Base-by-base conservation (phyloP, 2,329 filamentous ascomycete species). In the Scedosporium boydii region DNA sequence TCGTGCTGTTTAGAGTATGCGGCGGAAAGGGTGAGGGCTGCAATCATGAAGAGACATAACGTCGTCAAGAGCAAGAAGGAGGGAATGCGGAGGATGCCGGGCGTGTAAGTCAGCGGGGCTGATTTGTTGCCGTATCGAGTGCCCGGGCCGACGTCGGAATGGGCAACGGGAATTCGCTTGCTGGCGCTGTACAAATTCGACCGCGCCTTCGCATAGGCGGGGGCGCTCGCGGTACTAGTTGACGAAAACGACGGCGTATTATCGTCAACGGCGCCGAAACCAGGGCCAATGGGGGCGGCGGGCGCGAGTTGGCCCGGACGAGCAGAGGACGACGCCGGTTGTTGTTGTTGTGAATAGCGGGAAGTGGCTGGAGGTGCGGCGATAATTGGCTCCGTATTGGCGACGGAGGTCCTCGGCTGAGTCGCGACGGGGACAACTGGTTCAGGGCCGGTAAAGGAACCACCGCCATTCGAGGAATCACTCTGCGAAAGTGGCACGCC, bases 21-120 rank as follows among this genome's bases (percentile, higher is more conserved):
- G 63, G 89, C 90, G 66, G 84, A 86, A 71, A 93, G 87, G 27
- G 91, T 80, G 59, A 96, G 80, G 6, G 81, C 89, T 0, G 81
- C 83, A 56, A 89, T 82, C 85, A 96, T 92, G 41, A 88, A 73
- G 2, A 89, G 67, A 70, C 87, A 88, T 61, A 89, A 70, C 0
- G 82, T 70, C 64, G 86, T 81, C 64, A 90, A 78, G 27, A 82
- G 68, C 2, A 81, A 73, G 66, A 96, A 81, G 14, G 86, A 87
- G 57, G 82, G 74, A 1, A 87, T 82, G 58, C 89, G 86, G 65
- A 98, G 76, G 6, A 90, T 85, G 67, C 80, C 77, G 5, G 93
- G 93, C 56, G 89, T 80, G 42, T 77, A 69, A 59, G 76, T 71
- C 7, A 48, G 48, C 46, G 59, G 27, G 48, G 23, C 29, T 29